Evolutionary conservation across 345 rosid species (phyloP).

Genomic region (Litchi chinensis): DNA sequence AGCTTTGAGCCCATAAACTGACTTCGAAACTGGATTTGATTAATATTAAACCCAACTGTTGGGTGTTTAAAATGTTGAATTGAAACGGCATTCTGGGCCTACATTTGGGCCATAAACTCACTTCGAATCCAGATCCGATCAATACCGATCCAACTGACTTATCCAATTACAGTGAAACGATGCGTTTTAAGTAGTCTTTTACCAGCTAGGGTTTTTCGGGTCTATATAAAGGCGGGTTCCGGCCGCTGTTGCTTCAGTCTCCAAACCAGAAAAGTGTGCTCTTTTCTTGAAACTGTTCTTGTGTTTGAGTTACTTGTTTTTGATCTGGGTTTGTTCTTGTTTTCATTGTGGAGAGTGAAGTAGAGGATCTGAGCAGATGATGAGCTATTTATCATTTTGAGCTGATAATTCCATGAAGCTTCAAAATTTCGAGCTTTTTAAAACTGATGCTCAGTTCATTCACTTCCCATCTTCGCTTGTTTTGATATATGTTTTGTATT

Average conservation of each 20-base stretch:
- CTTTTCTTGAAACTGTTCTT: not conserved
- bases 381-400: constrained; percentile 30
- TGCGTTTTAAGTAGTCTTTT: not conserved
- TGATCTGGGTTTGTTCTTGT: not conserved
- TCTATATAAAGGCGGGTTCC: not conserved
- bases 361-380: constrained; percentile 46
- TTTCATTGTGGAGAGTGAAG: not conserved
- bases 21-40: too few relatives aligned
- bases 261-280: not conserved
- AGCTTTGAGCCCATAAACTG: too few relatives aligned
- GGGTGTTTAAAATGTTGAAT: too few relatives aligned
- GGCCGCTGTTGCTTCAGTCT: not conserved
- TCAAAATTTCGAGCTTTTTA: constrained; percentile 65
- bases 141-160: too few relatives aligned
- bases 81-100: too few relatives aligned
- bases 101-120: too few relatives aligned
- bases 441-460: constrained; percentile 50
- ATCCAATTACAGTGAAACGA: too few relatives aligned
- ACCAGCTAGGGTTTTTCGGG: constrained; percentile 16
- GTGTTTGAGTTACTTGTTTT: not conserved
- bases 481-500: too few relatives aligned
- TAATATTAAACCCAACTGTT: too few relatives aligned
- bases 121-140: too few relatives aligned
- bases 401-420: constrained; percentile 42
- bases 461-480: not conserved